Conservation (phyloP, 345 rosid genomes). For the Anacardium occidentale region DNA sequence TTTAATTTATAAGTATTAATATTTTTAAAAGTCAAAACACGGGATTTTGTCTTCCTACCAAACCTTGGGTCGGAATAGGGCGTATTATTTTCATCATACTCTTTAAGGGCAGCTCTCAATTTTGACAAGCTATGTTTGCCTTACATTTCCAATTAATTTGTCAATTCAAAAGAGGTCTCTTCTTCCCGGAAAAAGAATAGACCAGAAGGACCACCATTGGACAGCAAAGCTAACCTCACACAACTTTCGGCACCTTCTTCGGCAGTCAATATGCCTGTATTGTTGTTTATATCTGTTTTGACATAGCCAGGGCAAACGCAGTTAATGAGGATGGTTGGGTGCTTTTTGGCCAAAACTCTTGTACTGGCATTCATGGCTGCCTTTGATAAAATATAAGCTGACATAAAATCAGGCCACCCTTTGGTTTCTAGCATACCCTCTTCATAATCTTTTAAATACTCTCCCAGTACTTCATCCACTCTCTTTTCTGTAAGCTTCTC, state of each 20-base stretch:
- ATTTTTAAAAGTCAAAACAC: too few relatives aligned
- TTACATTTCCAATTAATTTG: too few relatives aligned
- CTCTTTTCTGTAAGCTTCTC: constrained; percentile 3
- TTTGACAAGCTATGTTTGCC: too few relatives aligned
- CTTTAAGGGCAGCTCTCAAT: too few relatives aligned
- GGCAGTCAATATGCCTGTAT: constrained; percentile 29
- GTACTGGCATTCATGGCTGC: constrained; percentile 13
- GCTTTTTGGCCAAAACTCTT: constrained; percentile 27
- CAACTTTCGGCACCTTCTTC: constrained; percentile 47
- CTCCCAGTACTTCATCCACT: not conserved
- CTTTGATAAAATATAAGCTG: not conserved
- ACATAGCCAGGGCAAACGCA: constrained; percentile 54
- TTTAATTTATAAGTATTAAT: too few relatives aligned
- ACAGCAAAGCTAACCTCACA: constrained; percentile 40
- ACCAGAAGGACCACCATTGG: constrained; percentile 47
- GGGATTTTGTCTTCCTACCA: too few relatives aligned
- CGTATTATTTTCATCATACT: too few relatives aligned
- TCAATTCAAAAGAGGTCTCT: not conserved
- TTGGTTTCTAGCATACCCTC: not conserved
- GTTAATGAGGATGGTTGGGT: constrained; percentile 35
- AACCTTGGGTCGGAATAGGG: too few relatives aligned
- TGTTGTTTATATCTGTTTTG: constrained; percentile 39
- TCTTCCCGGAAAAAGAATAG: constrained; percentile 28
- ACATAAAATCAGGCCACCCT: not conserved
- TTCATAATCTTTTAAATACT: constrained; percentile 2